A percentile compares a stretch with the other conserved stretches of the same genome.
Conservation (phyloP, 2,329 filamentous ascomycete species). For the Xylaria arbuscula region DNA sequence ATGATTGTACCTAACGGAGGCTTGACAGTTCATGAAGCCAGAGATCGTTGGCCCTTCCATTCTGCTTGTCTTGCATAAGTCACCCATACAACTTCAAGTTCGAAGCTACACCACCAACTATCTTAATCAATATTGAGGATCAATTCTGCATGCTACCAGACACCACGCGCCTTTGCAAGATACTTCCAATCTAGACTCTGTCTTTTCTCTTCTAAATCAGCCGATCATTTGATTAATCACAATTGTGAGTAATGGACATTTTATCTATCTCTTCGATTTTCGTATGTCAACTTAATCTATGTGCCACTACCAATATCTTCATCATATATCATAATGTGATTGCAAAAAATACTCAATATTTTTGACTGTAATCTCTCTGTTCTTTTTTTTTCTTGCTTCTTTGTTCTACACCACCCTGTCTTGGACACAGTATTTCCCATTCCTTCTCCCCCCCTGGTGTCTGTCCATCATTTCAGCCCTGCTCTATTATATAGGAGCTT, state of each 20-base stretch:
- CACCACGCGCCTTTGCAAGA: too few species aligned
- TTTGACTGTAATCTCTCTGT: neutral
- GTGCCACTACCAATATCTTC: neutral
- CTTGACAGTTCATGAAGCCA: too few species aligned
- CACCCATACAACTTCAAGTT: neutral
- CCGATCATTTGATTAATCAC: neutral
- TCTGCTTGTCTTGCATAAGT: neutral
- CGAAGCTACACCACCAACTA: neutral
- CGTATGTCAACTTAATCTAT: neutral
- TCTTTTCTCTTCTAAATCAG: neutral
- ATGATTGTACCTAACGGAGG: neutral
- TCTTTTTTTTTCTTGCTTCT: neutral
- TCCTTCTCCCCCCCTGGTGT: neutral
- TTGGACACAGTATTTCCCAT: neutral
- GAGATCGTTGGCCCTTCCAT: neutral
- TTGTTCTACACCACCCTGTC: neutral
- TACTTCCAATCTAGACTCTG: neutral
- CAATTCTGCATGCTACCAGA: too few species aligned
- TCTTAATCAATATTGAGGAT: neutral
- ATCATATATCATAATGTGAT: neutral
- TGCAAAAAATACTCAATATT: neutral
- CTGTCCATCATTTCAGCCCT: too few species aligned
- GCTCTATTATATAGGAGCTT: neutral
- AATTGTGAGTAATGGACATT: slow-evolving; percentile 14
- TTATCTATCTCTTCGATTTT: neutral